phyloP scores from a whole-genome alignment of 179 eudicot species.

The Beta macrorhiza region DNA sequence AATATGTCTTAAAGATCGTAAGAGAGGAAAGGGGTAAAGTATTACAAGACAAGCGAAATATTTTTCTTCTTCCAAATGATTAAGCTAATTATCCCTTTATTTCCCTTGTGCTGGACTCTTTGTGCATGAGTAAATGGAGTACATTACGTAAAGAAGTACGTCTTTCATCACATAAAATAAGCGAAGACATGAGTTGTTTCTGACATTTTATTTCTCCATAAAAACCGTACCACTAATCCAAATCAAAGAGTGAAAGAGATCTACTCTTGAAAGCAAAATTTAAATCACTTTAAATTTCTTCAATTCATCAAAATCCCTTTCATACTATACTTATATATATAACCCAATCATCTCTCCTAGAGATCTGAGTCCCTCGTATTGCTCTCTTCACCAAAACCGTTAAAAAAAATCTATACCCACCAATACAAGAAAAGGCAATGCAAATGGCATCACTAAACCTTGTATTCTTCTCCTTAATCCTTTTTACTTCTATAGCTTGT shows the following conservation, averaged over 20 bases:
- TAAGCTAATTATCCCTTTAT: neutral
- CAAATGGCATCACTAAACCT: conserved; percentile 7
- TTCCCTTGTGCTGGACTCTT: neutral
- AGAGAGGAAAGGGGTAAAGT: no score
- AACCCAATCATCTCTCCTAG: conserved; percentile 31
- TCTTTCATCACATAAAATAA: conserved; percentile 26
- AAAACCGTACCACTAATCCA: neutral
- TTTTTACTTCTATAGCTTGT: conserved; percentile 20
- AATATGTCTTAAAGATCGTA: no score
- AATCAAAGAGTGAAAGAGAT: conserved; percentile 22
- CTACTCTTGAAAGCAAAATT: conserved; percentile 12
- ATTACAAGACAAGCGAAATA: no score
- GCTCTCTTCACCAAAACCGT: neutral
- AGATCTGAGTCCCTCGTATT: conserved; percentile 23
- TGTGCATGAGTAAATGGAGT: conserved; percentile 20
- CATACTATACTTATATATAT: conserved; percentile 11
- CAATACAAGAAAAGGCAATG: conserved; percentile 21
- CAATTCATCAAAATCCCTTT: conserved; percentile 1
- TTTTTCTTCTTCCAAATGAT: neutral
- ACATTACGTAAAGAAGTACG: conserved; percentile 33
- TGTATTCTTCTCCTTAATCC: conserved; percentile 10
- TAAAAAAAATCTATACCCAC: neutral
- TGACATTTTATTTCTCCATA: conserved; percentile 22
- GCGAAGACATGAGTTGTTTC: conserved; percentile 25
- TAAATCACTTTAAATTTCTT: neutral